phyloP scores from a whole-genome alignment of 805 yeast species.

The Metschnikowia shivogae region DNA sequence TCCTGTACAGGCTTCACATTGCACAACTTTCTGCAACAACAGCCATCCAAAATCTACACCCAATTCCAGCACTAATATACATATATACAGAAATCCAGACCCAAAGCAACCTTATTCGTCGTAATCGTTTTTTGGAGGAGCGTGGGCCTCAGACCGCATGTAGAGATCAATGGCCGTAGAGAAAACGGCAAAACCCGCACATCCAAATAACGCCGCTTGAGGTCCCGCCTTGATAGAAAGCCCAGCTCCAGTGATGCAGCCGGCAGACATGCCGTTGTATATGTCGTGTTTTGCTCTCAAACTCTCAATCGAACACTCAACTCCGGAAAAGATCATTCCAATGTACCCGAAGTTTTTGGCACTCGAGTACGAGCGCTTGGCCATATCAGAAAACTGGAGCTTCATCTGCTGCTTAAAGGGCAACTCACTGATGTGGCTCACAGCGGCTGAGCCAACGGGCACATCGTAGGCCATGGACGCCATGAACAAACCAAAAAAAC shows the following conservation, averaged over 20 bases:
- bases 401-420: slow-evolving; percentile 93
- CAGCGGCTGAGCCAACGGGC: slow-evolving; percentile 57
- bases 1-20: too few relatives aligned
- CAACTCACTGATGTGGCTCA: slow-evolving; percentile 65
- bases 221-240: slow-evolving; percentile 92
- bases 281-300: slow-evolving; percentile 65
- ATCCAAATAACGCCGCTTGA: slow-evolving; percentile 83
- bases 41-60: neutral
- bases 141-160: slow-evolving; percentile 17
- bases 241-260: slow-evolving; percentile 96
- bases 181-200: slow-evolving; percentile 97
- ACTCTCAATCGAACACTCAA: slow-evolving; percentile 19
- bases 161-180: slow-evolving; percentile 59
- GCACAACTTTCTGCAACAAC: too few relatives aligned
- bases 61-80: neutral
- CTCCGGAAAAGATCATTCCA: slow-evolving; percentile 21
- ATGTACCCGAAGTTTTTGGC: slow-evolving; percentile 71
- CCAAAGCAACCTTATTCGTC: slow-evolving; percentile 40
- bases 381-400: slow-evolving; percentile 89
- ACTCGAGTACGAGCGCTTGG: slow-evolving; percentile 75
- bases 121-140: slow-evolving; percentile 85
- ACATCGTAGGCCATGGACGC: slow-evolving; percentile 80
- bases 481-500: slow-evolving; percentile 94
- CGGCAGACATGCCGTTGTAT: slow-evolving; percentile 88
- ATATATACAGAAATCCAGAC: slow-evolving; percentile 6